Evolutionary conservation across 139 green algal species (phyloP), one percentile per base, ranked within the genome.

Genomic region (Eudorina sp.): DNA sequence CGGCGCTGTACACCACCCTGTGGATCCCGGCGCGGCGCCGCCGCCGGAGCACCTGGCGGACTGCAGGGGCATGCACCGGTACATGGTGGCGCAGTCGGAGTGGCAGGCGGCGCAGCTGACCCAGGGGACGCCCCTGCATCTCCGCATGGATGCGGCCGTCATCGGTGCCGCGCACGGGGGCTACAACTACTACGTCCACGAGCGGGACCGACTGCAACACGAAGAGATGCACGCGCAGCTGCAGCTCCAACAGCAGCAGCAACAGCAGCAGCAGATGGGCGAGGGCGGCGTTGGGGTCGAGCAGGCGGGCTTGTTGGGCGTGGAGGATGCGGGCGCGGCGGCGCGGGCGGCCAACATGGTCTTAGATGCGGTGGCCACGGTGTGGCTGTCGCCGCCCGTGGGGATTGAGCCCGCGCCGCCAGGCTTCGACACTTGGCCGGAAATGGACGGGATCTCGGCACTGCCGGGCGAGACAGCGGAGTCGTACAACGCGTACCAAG

Each of bases 41-140:
- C 80, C 80, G 60, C 80, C 80, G 11, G 60, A 62, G 41, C 80
- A 86, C 60, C 80, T 86, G 18, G 60, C 60, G 25, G 41, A 46
- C 16, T 86, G 60, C 31, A 3, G 4, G n/a, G 40, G 29, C 9
- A 8, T 86, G 60, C 29, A 64, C n/a, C 60, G 80, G 4, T 86
- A 86, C 80, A 86, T 86, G 80, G 58, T 55, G 16, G 80, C 60
- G 41, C 80, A 86, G 80, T 66, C 60, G 80, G 80, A 77, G 60
- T 77, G 80, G 80, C 60, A 86, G 51, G 40, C 55, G 51, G 13
- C 27, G 53, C 74, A 43, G 43, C 3, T 11, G 53, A 18, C 36
- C 31, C 36, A 25, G 34, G 23, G 36, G 53, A 0, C 53, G 53
- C 40, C 21, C 31, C 36, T 25, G 51, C 77, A 38, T 4, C 19